Base-by-base conservation (phyloP, 108 stramenopile species). In the Epithemia pelagica region DNA sequence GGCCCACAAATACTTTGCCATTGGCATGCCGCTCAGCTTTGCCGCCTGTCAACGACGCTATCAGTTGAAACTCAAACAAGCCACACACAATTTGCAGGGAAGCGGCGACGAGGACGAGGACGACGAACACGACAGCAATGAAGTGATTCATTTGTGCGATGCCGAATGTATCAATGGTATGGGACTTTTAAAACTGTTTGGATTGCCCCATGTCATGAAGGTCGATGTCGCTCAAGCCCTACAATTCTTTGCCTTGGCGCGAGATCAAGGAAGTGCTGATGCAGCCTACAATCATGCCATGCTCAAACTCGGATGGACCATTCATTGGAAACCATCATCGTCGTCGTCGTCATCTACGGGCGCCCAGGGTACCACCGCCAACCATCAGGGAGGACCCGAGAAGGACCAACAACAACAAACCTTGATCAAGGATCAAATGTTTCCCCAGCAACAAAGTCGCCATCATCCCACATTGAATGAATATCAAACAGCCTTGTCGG, bases 241-340 rank as follows among this genome's bases (percentile, higher is more conserved):
- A 24, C 70, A 68, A 32, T 91, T 83, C 75, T 91, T 91, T 62
- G 68, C 80, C 8, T 71, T 86, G 32, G 80, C 85, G 15, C 83
- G 83, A 67, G 84, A 91, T 58, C 64, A 82, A 53, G 89, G 86
- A 22, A 81, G 83, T 77, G 30, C 71, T 5, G 92, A 94, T 75
- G 87, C 89, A 8, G 52, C 51, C 54, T 94, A 87, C 75, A 86
- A 94, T 71, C 76, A 88, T 21, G 89, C 86, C 57, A 89, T 91
- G 89, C 71, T 94, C 71, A 80, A 77, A 55, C 68, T 94, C 54
- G 92, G 92, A 25, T 94, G 89, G 89, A 90, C 88, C 75, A 46
- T 46, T 46, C 37, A 46, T 46, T 46, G 37, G 37, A 46, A 46
- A 15, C 37, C 37, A 46, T 46, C 37, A 5, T 10, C 37, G 37